Evolutionary conservation across 129 eudicot genomes (phyloP).

Genomic region (Flaveria robusta): DNA sequence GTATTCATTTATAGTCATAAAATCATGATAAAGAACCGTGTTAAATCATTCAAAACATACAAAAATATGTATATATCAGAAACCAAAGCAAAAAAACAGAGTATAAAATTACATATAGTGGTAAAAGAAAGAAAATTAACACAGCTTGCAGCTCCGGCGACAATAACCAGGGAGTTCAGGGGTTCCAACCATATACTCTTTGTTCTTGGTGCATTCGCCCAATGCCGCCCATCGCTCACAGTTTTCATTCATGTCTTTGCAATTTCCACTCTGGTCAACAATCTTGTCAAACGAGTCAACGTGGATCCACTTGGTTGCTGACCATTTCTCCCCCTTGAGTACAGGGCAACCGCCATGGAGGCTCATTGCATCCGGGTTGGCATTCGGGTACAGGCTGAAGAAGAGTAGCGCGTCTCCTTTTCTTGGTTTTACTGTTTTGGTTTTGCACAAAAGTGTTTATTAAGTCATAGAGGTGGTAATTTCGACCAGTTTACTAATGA

Average conservation of each 20-base stretch:
- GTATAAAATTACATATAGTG: constrained; percentile 20
- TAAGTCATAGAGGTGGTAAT: neutral
- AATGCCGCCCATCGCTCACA: constrained; percentile 90
- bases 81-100: neutral
- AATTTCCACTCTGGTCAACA: constrained; percentile 48
- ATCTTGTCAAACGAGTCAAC: constrained; percentile 75
- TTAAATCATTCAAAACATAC: constrained; percentile 5
- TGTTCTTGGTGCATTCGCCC: constrained; percentile 82
- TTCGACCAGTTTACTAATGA: neutral
- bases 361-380: constrained; percentile 66
- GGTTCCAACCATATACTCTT: constrained; percentile 79
- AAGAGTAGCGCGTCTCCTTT: constrained; percentile 97
- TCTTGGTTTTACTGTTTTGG: constrained; percentile 70
- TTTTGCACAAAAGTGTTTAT: constrained; percentile 3
- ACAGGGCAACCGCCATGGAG: constrained; percentile 93
- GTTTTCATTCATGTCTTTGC: constrained; percentile 57
- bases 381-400: constrained; percentile 80
- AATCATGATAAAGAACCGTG: neutral
- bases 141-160: constrained; percentile 74
- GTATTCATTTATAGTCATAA: constrained; percentile 3
- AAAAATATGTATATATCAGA: constrained; percentile 20
- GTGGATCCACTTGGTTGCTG: constrained; percentile 93
- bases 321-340: constrained; percentile 82
- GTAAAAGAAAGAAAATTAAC: constrained; percentile 39
- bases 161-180: constrained; percentile 76